Evolutionary conservation across 2,329 filamentous ascomycete genomes (phyloP), one percentile per base, ranked within the genome.

Genomic region (Penicillium sclerotiorum): DNA sequence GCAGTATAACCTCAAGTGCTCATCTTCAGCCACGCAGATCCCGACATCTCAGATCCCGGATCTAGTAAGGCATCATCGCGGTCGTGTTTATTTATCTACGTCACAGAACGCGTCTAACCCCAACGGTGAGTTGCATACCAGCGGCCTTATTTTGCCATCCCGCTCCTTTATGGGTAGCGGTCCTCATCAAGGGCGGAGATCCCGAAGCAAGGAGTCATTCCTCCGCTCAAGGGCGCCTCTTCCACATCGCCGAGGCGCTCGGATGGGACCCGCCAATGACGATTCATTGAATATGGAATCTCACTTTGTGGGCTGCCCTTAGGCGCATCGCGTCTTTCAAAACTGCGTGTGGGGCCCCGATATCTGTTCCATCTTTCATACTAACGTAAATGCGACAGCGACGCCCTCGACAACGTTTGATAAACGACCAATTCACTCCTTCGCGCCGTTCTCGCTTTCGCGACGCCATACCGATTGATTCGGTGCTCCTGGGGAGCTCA

Each of bases 181-280:
- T 45, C 46, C 44, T 49, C 45, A 27, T 32, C 47, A 50, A 49
- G 35, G 37, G 47, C 36, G 35, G 12, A 25, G 30, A 45, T 8
- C 21, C 43, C 35, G 37, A 57, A 37, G 59, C 59, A 62, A 62
- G 59, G 59, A 52, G 35, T 43, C 55, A 58, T 59, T 56, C 51
- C 47, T 47, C 35, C 18, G 33, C 36, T 23, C 15, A 51, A 54
- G 45, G 57, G 56, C 45, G 46, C 42, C 25, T 45, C 53, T 47
- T 45, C 41, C 37, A 15, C 41, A 56, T 53, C 45, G 43, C 11
- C 42, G 33, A 37, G 25, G 17, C 32, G 41, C 47, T 53, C 32
- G 38, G 50, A 57, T 52, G 35, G 43, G 32, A 49, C 47, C 32
- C 23, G 50, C 45, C 15, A 17, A 53, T 53, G 45, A 44, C 17